Evolutionary conservation across 257 asterid species (phyloP).

Genomic region (Solanum sejunctum): DNA sequence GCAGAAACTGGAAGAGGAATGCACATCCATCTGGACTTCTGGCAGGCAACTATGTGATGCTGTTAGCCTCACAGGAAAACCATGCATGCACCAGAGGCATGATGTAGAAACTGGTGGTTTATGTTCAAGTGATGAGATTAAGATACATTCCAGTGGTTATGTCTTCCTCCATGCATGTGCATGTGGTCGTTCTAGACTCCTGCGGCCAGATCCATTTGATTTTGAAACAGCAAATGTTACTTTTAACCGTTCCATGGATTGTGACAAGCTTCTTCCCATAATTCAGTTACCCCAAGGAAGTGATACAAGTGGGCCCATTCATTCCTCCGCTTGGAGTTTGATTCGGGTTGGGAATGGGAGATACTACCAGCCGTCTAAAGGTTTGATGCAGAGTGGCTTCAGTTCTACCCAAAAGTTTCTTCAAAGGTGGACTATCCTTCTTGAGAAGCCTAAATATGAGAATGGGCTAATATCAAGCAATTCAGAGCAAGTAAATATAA

Average conservation of each 20-base stretch:
- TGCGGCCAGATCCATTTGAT: slow-evolving; percentile 83
- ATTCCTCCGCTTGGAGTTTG: slow-evolving; percentile 62
- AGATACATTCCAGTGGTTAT: slow-evolving; percentile 80
- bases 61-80: slow-evolving; percentile 88
- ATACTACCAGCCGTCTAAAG: slow-evolving; percentile 76
- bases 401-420: slow-evolving; percentile 66
- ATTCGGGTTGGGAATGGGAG: slow-evolving; percentile 76
- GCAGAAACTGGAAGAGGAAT: slow-evolving; percentile 63
- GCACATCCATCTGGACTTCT: slow-evolving; percentile 71
- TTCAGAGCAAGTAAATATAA: slow-evolving; percentile 20
- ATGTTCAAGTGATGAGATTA: slow-evolving; percentile 20
- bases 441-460: slow-evolving; percentile 32
- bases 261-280: slow-evolving; percentile 83
- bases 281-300: slow-evolving; percentile 38
- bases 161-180: slow-evolving; percentile 98
- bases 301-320: slow-evolving; percentile 27
- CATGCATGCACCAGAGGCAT: slow-evolving; percentile 86
- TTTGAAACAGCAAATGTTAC: slow-evolving; percentile 63
- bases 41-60: slow-evolving; percentile 96
- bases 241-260: slow-evolving; percentile 45
- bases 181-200: slow-evolving; percentile 91
- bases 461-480: slow-evolving; percentile 13
- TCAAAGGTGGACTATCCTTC: slow-evolving; percentile 49
- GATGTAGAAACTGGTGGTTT: slow-evolving; percentile 13
- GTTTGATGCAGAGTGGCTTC: slow-evolving; percentile 90